Base-by-base conservation (phyloP, 2,329 filamentous ascomycete species). In the Ceratocystis smalleyi region DNA sequence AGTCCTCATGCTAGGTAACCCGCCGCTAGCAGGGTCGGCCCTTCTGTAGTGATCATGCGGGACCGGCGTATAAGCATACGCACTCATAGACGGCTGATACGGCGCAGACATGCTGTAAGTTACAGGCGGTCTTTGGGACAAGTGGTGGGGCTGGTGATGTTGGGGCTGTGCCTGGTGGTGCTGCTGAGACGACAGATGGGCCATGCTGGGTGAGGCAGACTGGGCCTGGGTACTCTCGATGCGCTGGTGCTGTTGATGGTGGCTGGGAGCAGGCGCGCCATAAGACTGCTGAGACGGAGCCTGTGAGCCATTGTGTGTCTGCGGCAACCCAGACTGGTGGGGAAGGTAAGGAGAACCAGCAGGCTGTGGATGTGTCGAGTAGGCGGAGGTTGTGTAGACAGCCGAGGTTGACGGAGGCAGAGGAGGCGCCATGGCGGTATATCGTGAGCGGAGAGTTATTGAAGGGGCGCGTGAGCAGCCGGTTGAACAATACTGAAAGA, bases 1-100 rank as follows among this genome's bases (percentile, higher is more conserved):
- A 7, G 74, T 76, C 43, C 75, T 72, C 74, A 76, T 76, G 67
- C 75, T 76, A 8, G 75, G 75, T 22, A 76, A 68, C 17, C 65
- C 59, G 6, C 65, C 62, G 43, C 43, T 47, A 19, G 67, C 63
- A 32, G 63, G 63, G 43, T 64, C 57, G 22, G 62, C 22, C 40
- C 59, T 62, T 22, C 65, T 63, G 61, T 67, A 67, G 1, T 57
- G 35, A 40, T 67, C 67, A 8, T 57, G 54, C 12, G 64, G 27
- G 8, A 66, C 57, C 4, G 62, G n/a, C 6, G 63, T 57, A 32
- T 67, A 67, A 43, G 64, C 47, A 24, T 55, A 49, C 1, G 59
- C 45, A 10, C 59, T 40, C 60, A 67, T 66, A 19, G 59, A 27
- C 8, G 63, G 60, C n/a, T 43, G 67, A 43, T 67, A 67, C 32